A percentile compares a stretch with the other conserved stretches of the same genome.
These are phyloP conservation scores for Gossypium australe DNA, from an alignment of 345 rosid genomes.

Conservation along the genomic window DNA sequence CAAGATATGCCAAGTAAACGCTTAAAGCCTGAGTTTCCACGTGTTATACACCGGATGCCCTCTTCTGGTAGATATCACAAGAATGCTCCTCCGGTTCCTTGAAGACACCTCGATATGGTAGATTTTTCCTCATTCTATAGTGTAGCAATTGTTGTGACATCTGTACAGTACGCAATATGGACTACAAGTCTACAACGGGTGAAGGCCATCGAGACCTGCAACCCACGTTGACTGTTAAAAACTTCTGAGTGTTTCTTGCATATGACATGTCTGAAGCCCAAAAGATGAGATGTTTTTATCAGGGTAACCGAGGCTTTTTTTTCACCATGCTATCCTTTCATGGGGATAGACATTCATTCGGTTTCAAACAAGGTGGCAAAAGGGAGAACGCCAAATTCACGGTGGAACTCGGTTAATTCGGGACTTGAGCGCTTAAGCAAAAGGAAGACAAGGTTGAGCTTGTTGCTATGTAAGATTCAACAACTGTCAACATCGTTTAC, in stretches of 20 bases:
- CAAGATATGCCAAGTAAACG: slow-evolving; percentile 71
- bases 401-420: background rate
- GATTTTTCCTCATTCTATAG: background rate
- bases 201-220: slow-evolving; percentile 2
- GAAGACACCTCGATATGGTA: slow-evolving; percentile 8
- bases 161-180: slow-evolving; percentile 13
- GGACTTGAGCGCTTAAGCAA: too few relatives aligned
- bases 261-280: background rate
- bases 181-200: background rate
- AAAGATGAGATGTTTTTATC: background rate
- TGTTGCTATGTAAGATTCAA: too few relatives aligned
- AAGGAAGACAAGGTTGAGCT: too few relatives aligned
- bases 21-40: slow-evolving; percentile 58
- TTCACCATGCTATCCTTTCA: background rate
- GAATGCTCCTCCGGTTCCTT: slow-evolving; percentile 50
- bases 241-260: background rate
- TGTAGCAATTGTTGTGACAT: slow-evolving; percentile 7
- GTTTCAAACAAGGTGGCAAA: background rate
- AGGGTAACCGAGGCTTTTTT: background rate
- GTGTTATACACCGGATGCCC: slow-evolving; percentile 63
- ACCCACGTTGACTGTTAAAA: slow-evolving; percentile 10
- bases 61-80: slow-evolving; percentile 65
- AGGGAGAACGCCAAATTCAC: background rate
- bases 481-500: too few relatives aligned
- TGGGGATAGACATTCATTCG: background rate